Conservation (phyloP, 208 protist genomes). For the Crithidia sp. region DNA sequence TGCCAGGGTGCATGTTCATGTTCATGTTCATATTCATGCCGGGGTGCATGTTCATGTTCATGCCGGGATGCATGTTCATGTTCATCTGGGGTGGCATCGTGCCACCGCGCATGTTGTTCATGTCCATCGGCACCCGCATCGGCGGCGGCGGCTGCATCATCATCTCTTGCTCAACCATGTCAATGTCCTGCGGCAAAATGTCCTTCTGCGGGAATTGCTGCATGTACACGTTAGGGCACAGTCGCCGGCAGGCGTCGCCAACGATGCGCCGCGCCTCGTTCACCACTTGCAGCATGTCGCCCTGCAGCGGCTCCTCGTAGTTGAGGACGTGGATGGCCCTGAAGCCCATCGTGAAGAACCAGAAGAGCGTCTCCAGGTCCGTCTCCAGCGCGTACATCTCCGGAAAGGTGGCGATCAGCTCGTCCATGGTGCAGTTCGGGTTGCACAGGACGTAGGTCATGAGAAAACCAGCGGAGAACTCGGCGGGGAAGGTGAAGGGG, state of each 20-base stretch:
- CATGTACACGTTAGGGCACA: constrained; percentile 40
- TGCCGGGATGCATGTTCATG: constrained; percentile 26
- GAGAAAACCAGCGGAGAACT: constrained; percentile 82
- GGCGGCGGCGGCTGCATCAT: constrained; percentile 10
- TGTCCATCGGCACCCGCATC: constrained; percentile 28
- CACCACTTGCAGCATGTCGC: constrained; percentile 41
- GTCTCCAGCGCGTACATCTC: constrained; percentile 51
- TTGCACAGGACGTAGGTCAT: constrained; percentile 82
- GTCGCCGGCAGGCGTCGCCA: constrained; percentile 37
- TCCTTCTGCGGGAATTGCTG: constrained; percentile 25
- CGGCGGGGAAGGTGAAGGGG: constrained; percentile 71
- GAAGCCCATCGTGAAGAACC: constrained; percentile 81
- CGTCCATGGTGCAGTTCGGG: constrained; percentile 50
- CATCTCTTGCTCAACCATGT: constrained; percentile 20
- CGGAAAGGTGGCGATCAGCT: constrained; percentile 65
- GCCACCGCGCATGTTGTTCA: constrained; percentile 28
- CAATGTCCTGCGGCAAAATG: constrained; percentile 19
- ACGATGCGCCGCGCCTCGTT: constrained; percentile 45
- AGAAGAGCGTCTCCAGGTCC: constrained; percentile 80
- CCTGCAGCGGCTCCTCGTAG: constrained; percentile 32
- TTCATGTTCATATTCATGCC: constrained; percentile 34
- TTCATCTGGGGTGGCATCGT: constrained; percentile 31
- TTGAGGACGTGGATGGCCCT: constrained; percentile 52
- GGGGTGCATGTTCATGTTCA: constrained; percentile 32
- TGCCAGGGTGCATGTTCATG: constrained; percentile 28